phyloP scores from a whole-genome alignment of 129 eudicot genomes.

The Chrysanthemum seticuspe region DNA sequence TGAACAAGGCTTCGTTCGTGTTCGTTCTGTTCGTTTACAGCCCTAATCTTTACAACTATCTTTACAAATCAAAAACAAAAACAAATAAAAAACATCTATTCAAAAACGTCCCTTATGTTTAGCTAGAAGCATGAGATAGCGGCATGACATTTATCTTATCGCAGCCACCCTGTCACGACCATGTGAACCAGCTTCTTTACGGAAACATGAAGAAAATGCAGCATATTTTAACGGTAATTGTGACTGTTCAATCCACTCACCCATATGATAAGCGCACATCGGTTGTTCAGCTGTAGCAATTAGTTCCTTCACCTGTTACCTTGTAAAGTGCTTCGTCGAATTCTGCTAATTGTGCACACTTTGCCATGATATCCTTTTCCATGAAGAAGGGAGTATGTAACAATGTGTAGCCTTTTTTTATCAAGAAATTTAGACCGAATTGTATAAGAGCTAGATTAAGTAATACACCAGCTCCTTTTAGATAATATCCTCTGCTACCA shows the following conservation, averaged over 20 bases:
- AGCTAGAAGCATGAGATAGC: too few species aligned
- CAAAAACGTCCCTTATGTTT: too few species aligned
- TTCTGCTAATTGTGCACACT: conserved; percentile 75
- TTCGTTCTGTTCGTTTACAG: too few species aligned
- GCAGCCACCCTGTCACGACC: conserved; percentile 46
- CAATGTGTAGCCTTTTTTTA: conserved; percentile 44
- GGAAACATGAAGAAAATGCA: conserved; percentile 70
- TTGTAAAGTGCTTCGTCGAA: conserved; percentile 86
- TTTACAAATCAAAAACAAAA: too few species aligned
- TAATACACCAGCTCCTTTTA: conserved; percentile 64
- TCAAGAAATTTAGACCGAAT: conserved; percentile 59
- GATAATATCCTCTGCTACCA: conserved; percentile 69
- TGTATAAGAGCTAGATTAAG: conserved; percentile 76
- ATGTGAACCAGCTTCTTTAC: conserved; percentile 83
- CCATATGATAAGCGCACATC: conserved; percentile 74
- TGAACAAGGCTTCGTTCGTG: too few species aligned
- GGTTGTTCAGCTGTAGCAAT: conserved; percentile 89
- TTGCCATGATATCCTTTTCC: conserved; percentile 73
- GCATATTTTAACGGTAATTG: conserved; percentile 69
- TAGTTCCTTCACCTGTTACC: conserved; percentile 70
- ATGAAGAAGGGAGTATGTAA: conserved; percentile 72
- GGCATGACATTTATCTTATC: too few species aligned
- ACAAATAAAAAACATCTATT: too few species aligned
- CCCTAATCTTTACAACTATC: too few species aligned
- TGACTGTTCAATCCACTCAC: conserved; percentile 65